Conservation (phyloP, 2,329 filamentous ascomycete genomes). For the Rhinocladiella mackenziei region DNA sequence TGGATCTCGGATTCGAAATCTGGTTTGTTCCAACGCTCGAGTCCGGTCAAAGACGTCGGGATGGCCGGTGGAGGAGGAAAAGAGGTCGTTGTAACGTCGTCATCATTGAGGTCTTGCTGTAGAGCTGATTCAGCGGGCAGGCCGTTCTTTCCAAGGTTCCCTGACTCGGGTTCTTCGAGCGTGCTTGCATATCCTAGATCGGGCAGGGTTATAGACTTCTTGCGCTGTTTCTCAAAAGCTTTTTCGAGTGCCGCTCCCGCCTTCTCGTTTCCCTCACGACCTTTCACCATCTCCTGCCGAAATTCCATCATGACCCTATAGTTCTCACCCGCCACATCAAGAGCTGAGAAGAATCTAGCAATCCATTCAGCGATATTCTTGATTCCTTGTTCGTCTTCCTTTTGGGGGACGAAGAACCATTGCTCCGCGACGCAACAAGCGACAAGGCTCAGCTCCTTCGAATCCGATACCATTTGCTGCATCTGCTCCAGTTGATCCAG, state of each 20-base stretch:
- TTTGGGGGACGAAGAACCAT: slow-evolving; percentile 63
- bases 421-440: slow-evolving; percentile 71
- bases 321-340: slow-evolving; percentile 53
- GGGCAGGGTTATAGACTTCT: slow-evolving; percentile 12
- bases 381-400: slow-evolving; percentile 44
- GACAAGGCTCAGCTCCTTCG: slow-evolving; percentile 49
- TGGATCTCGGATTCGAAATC: slow-evolving; percentile 71
- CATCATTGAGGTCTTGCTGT: no score
- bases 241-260: slow-evolving; percentile 36
- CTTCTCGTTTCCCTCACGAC: slow-evolving; percentile 37
- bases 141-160: slow-evolving; percentile 1
- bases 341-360: slow-evolving; percentile 53
- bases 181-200: background rate
- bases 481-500: slow-evolving; percentile 52
- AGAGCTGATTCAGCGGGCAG: no score
- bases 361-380: slow-evolving; percentile 56
- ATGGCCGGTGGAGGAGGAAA: slow-evolving; percentile 50
- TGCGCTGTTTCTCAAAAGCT: slow-evolving; percentile 35
- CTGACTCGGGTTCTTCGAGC: background rate
- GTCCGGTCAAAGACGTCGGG: slow-evolving; percentile 41
- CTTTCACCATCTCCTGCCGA: slow-evolving; percentile 43
- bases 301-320: slow-evolving; percentile 45
- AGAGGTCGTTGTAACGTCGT: background rate
- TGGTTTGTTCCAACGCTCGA: slow-evolving; percentile 51
- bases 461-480: slow-evolving; percentile 29